phyloP scores from a whole-genome alignment of 768 basidiomycete genomes.

The Gymnopilus dilepis region DNA sequence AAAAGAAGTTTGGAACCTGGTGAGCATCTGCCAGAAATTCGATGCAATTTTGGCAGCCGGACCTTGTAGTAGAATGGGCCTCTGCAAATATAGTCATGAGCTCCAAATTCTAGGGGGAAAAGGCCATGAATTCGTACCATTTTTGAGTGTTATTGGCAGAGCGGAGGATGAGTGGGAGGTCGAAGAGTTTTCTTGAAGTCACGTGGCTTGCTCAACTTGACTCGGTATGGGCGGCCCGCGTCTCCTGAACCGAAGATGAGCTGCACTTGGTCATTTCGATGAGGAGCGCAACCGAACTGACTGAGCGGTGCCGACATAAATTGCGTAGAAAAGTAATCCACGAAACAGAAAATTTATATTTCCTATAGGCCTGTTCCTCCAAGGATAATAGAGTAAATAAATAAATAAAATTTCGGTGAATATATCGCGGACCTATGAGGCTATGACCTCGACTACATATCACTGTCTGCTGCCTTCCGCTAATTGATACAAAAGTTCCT shows the following conservation, averaged over 20 bases:
- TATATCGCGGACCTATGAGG: too few relatives aligned
- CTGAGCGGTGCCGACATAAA: background rate
- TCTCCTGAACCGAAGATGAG: background rate
- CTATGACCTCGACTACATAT: too few relatives aligned
- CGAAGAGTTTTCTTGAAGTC: constrained; percentile 30
- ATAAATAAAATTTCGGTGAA: too few relatives aligned
- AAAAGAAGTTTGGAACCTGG: constrained; percentile 7
- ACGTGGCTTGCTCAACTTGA: constrained; percentile 17
- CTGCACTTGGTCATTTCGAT: background rate
- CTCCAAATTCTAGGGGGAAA: background rate
- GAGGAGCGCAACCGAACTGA: background rate
- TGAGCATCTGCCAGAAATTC: background rate
- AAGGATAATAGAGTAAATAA: too few relatives aligned
- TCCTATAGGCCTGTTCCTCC: too few relatives aligned
- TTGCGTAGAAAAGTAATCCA: too few relatives aligned
- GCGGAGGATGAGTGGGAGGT: constrained; percentile 1
- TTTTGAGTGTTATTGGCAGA: constrained; percentile 26
- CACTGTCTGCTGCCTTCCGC: constrained; percentile 21
- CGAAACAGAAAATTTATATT: too few relatives aligned
- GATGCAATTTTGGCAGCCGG: background rate
- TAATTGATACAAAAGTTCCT: constrained; percentile 21
- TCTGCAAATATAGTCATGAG: constrained; percentile 40
- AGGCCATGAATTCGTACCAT: constrained; percentile 35
- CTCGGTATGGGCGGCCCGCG: background rate
- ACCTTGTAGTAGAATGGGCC: constrained; percentile 81